Evolutionary conservation across 257 asterid species (phyloP).

Genomic region (Primulina tabacum): DNA sequence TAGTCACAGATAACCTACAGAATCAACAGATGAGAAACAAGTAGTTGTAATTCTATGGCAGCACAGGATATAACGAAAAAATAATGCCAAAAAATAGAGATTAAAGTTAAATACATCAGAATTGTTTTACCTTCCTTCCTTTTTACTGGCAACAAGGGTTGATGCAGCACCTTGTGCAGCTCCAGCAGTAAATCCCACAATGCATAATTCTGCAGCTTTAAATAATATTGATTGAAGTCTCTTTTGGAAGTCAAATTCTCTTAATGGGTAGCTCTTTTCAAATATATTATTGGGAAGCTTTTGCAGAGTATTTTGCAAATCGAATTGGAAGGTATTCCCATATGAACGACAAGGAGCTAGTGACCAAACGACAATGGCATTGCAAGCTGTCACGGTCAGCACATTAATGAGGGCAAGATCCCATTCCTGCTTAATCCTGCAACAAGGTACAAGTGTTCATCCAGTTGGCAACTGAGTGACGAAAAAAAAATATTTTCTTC

Average conservation of each 20-base stretch:
- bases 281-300: conserved; percentile 95
- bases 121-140: conserved; percentile 72
- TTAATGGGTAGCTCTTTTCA: conserved; percentile 79
- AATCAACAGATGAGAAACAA: conserved; percentile 8
- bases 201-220: conserved; percentile 88
- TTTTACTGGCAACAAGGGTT: conserved; percentile 72
- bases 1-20: conserved; percentile 73
- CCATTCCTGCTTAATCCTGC: conserved; percentile 97
- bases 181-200: conserved; percentile 93
- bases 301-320: conserved; percentile 92
- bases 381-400: conserved; percentile 87
- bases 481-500: background rate
- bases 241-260: conserved; percentile 90
- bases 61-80: conserved; percentile 10
- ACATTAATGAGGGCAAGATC: conserved; percentile 96
- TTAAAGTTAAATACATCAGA: background rate
- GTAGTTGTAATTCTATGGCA: conserved; percentile 15
- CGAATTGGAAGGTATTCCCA: conserved; percentile 89
- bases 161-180: conserved; percentile 87
- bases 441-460: conserved; percentile 17
- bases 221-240: conserved; percentile 80
- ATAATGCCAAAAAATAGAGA: conserved; percentile 2
- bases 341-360: conserved; percentile 98
- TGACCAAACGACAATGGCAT: conserved; percentile 86
- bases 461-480: conserved; percentile 18